Percentiles rank a stretch among this genome's conserved stretches.
Conservation (phyloP, 257 asterid genomes). For the Ilex asprella region DNA sequence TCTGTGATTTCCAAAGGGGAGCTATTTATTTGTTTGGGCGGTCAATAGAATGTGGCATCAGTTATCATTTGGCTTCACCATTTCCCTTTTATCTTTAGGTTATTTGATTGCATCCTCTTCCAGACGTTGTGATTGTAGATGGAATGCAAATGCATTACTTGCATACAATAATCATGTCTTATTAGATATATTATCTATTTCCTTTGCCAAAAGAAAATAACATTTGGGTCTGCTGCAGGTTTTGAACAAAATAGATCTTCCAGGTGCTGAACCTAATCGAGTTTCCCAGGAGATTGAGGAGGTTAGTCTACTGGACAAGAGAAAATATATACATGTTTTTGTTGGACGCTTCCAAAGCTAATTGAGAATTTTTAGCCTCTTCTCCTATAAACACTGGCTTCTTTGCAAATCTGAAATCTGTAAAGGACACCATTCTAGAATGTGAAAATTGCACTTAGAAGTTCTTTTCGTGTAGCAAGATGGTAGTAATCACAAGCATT, state of each 20-base stretch:
- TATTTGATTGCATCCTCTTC: neutral
- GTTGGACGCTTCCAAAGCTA: too few species aligned
- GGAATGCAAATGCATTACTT: too few species aligned
- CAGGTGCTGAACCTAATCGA: conserved; percentile 95
- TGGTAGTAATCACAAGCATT: too few species aligned
- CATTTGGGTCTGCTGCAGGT: conserved; percentile 47
- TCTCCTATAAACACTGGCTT: too few species aligned
- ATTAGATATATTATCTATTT: too few species aligned
- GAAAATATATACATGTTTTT: too few species aligned
- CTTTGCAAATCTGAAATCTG: too few species aligned
- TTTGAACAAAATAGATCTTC: conserved; percentile 98
- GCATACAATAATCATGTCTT: too few species aligned
- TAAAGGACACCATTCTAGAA: neutral
- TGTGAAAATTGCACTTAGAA: neutral
- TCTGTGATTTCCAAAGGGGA: too few species aligned
- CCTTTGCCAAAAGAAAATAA: neutral
- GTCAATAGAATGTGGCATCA: too few species aligned
- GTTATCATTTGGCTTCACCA: neutral
- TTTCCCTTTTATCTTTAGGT: neutral
- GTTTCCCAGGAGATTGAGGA: conserved; percentile 91
- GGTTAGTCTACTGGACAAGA: conserved; percentile 47
- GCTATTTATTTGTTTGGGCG: too few species aligned
- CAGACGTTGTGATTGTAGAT: neutral
- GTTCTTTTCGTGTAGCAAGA: neutral
- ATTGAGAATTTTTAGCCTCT: too few species aligned